These are phyloP conservation scores for Xylariaceae sp. DNA, from an alignment of 2,329 filamentous ascomycete genomes.

Conservation along the genomic window DNA sequence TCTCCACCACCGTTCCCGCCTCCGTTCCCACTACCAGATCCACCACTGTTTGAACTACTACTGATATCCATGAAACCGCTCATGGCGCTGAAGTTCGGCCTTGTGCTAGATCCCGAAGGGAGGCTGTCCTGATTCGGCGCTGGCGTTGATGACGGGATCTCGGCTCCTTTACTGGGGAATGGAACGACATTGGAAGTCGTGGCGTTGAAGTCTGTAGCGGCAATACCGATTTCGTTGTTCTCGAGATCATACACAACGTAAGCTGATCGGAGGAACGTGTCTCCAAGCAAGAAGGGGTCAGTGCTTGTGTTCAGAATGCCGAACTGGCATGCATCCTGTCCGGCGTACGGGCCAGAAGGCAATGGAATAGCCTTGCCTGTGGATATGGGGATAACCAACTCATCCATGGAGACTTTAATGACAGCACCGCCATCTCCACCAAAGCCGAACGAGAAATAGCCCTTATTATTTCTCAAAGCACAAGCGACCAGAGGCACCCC, in stretches of 20 bases:
- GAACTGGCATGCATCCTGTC: conserved; percentile 59
- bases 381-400: conserved; percentile 59
- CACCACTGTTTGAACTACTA: neutral
- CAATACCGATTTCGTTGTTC: conserved; percentile 63
- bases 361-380: conserved; percentile 46
- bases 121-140: conserved; percentile 47
- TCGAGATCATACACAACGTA: conserved; percentile 67
- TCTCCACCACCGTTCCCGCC: neutral
- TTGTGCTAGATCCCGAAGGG: conserved; percentile 12
- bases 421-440: conserved; percentile 55
- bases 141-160: conserved; percentile 57
- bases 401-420: conserved; percentile 61
- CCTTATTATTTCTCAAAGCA: conserved; percentile 50
- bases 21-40: neutral
- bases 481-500: conserved; percentile 59
- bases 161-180: conserved; percentile 56
- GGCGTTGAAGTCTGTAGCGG: conserved; percentile 62
- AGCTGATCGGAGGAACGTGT: conserved; percentile 65
- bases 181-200: conserved; percentile 57
- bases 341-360: conserved; percentile 50
- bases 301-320: conserved; percentile 60
- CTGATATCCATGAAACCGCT: conserved; percentile 44
- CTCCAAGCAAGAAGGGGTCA: conserved; percentile 58
- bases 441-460: conserved; percentile 62
- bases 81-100: conserved; percentile 46